Evolutionary conservation across 495 filamentous ascomycete species (phyloP).

Genomic region (Trichoderma virens): DNA sequence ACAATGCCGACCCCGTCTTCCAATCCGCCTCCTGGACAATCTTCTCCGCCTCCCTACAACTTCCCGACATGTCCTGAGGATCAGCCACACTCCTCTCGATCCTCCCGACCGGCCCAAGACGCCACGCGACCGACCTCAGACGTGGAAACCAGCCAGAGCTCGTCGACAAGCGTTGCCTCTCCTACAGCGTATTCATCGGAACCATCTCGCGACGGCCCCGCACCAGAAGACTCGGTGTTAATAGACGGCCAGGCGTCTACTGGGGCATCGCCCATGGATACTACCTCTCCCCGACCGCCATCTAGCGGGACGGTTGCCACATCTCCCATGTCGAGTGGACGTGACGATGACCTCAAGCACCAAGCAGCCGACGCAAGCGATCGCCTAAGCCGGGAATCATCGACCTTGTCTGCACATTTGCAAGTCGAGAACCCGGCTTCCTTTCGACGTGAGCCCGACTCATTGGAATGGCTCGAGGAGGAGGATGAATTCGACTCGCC

Average conservation of each 20-base stretch:
- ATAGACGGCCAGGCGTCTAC: not conserved
- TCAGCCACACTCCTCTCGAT: slow-evolving; percentile 15
- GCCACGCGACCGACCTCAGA: not conserved
- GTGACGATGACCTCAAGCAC: not conserved
- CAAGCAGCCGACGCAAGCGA: not conserved
- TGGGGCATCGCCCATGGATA: not conserved
- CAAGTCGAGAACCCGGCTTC: not conserved
- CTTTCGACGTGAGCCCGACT: not conserved
- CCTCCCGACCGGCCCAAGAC: not conserved
- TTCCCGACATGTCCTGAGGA: slow-evolving; percentile 32
- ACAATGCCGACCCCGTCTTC: slow-evolving; percentile 48
- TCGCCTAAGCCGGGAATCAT: not conserved
- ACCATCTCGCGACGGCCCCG: not conserved
- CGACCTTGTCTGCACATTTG: not conserved
- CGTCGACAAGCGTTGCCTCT: not conserved
- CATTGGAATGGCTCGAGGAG: slow-evolving; percentile 7
- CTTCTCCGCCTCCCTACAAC: slow-evolving; percentile 30
- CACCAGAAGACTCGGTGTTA: not conserved
- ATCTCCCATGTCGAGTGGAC: not conserved
- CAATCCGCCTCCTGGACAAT: slow-evolving; percentile 29
- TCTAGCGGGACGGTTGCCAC: slow-evolving; percentile 3
- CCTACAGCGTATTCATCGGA: not conserved
- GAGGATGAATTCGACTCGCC: slow-evolving; percentile 24
- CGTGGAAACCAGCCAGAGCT: not conserved
- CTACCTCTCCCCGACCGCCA: not conserved